Evolutionary conservation across 768 basidiomycete species (phyloP).

Genomic region (Pulveroboletus sp.): DNA sequence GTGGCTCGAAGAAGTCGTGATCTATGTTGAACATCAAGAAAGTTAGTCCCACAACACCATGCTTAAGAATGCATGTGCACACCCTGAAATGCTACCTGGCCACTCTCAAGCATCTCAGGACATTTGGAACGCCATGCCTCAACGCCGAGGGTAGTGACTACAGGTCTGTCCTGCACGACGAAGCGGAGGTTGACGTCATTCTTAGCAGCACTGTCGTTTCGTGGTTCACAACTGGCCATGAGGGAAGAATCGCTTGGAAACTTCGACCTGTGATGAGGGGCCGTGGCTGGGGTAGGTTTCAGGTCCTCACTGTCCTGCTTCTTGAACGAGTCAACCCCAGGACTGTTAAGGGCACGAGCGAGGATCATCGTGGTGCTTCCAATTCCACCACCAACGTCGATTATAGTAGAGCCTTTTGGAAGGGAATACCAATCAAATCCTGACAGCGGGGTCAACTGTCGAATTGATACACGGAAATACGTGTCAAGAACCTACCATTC

Average conservation of each 20-base stretch:
- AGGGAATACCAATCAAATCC: constrained; percentile 58
- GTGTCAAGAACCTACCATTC: constrained; percentile 37
- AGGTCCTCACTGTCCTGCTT: constrained; percentile 2
- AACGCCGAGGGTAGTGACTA: constrained; percentile 48
- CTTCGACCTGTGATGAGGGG: background rate
- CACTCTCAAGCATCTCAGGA: constrained; percentile 52
- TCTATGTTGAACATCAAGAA: constrained; percentile 29
- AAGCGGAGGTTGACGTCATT: constrained; percentile 36
- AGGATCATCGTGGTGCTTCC: constrained; percentile 47
- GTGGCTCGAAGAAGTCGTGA: constrained; percentile 74
- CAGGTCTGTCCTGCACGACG: constrained; percentile 58
- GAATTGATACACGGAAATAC: background rate
- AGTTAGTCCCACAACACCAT: background rate
- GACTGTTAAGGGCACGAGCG: constrained; percentile 32
- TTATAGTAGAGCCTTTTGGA: constrained; percentile 44
- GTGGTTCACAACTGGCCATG: background rate
- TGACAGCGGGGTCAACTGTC: constrained; percentile 19
- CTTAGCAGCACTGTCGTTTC: constrained; percentile 12
- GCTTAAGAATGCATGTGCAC: background rate
- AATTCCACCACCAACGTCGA: constrained; percentile 71
- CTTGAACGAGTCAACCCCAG: background rate
- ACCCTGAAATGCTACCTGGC: constrained; percentile 52
- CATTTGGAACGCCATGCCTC: constrained; percentile 58
- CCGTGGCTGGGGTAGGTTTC: background rate
- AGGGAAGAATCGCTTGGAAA: background rate